Conservation (phyloP, 129 eudicot genomes). For the Chrysanthemum lavandulifolium region DNA sequence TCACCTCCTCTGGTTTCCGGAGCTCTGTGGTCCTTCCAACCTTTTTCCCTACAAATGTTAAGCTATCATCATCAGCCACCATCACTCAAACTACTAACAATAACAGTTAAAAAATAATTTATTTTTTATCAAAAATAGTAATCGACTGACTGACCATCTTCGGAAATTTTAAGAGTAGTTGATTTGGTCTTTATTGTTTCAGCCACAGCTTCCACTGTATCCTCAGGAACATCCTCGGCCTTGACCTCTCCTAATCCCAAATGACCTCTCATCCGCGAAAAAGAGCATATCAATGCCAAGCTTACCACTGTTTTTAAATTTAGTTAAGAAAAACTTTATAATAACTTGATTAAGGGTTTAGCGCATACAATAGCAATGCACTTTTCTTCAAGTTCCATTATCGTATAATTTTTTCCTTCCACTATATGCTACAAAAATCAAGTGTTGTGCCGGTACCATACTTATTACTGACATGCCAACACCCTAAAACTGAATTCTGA, state of each 20-base stretch:
- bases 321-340: constrained; percentile 48
- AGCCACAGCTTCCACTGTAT: constrained; percentile 75
- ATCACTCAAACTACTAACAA: background rate
- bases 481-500: too few species aligned
- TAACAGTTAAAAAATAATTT: background rate
- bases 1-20: constrained; percentile 69
- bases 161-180: constrained; percentile 64
- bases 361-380: background rate
- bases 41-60: constrained; percentile 50
- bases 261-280: constrained; percentile 79
- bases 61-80: background rate
- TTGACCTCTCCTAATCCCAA: constrained; percentile 71
- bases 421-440: too few species aligned
- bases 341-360: background rate
- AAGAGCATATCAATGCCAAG: constrained; percentile 89
- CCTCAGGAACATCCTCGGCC: constrained; percentile 71
- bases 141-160: constrained; percentile 58
- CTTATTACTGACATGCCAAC: too few species aligned
- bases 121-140: background rate
- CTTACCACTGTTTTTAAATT: constrained; percentile 60
- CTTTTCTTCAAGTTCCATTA: too few species aligned
- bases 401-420: too few species aligned
- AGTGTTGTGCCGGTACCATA: too few species aligned
- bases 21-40: constrained; percentile 78
- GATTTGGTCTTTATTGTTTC: constrained; percentile 62